Base-by-base conservation (phyloP, 257 asterid genomes). In the Datura wrightii region DNA sequence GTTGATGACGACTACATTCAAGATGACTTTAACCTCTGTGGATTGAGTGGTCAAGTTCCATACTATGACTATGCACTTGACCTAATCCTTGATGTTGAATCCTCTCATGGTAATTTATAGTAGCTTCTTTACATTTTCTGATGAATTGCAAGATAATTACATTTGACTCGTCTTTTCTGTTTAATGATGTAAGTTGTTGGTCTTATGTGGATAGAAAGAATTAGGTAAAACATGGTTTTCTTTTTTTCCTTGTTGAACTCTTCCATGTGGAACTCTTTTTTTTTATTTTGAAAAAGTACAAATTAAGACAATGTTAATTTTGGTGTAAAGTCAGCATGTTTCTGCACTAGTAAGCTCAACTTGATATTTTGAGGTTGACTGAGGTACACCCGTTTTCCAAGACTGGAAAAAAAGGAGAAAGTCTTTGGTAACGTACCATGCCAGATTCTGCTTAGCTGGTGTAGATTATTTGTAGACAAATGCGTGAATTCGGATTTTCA, bases 41-140 rank as follows among this genome's bases (percentile, higher is more conserved):
- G 99, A n/a, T 90, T 96, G 90, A 94, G 97, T 91, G 89, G 96
- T 86, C 99, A 92, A 91, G 98, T 96, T 71, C 99, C 99, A 3
- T 96, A 96, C 90, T 96, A 96, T 69, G 98, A 96, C 84, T 96
- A 92, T 83, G 99, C 99, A 5, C 99, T 96, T 85, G 99, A 96
- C 89, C 89, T 96, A 24, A 96, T 96, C 88, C 90, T 94, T 86
- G 99, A 96, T 87, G 98, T 96, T 67, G 99, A 96, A 72, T 92
- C 99, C 59, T 96, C 99, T 84, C 99, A 94, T 42, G 97, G 99
- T 94, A 88, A 92, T 91, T 24, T 66, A 39, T 87, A 79, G 52
- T 83, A 48, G 85, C 16, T 52, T 82, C 48, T 66, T 66, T 66
- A 18, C 41, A 46, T 82, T 76, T 46, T 24, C 39, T 52, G 81